These are phyloP conservation scores for Sarcodon sp. DNA, from an alignment of 768 basidiomycete species.

Conservation along the genomic window DNA sequence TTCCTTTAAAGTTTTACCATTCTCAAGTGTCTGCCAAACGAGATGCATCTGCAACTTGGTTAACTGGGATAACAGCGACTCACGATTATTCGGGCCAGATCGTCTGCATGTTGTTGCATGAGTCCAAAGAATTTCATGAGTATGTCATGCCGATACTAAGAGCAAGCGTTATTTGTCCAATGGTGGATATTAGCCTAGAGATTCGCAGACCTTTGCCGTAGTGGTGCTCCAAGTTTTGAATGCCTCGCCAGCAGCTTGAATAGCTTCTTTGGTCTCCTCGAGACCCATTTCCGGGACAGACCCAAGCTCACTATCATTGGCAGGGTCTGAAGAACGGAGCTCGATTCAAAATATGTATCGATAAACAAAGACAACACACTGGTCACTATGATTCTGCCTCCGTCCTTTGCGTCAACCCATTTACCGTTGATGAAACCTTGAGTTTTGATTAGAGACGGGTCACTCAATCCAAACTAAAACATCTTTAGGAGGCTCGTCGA, in stretches of 20 bases:
- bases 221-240: slow-evolving; percentile 83
- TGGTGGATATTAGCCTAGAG: not conserved
- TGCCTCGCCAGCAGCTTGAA: slow-evolving; percentile 66
- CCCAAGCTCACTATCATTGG: slow-evolving; percentile 73
- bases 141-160: slow-evolving; percentile 69
- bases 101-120: slow-evolving; percentile 77
- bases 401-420: slow-evolving; percentile 72
- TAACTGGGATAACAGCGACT: slow-evolving; percentile 14
- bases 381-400: slow-evolving; percentile 58
- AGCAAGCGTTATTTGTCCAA: not conserved
- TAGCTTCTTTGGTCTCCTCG: slow-evolving; percentile 74
- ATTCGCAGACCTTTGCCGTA: slow-evolving; percentile 57
- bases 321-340: slow-evolving; percentile 51
- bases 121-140: slow-evolving; percentile 67
- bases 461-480: slow-evolving; percentile 63
- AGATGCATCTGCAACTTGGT: not conserved
- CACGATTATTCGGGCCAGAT: slow-evolving; percentile 78
- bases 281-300: slow-evolving; percentile 84
- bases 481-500: not conserved
- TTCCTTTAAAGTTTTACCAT: slow-evolving; percentile 84
- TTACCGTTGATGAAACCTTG: slow-evolving; percentile 77
- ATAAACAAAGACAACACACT: slow-evolving; percentile 28
- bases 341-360: not conserved
- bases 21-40: slow-evolving; percentile 68
- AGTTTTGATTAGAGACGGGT: slow-evolving; percentile 58